Base-by-base conservation (phyloP, 805 yeast genomes). In the Ogataea methylovora region DNA sequence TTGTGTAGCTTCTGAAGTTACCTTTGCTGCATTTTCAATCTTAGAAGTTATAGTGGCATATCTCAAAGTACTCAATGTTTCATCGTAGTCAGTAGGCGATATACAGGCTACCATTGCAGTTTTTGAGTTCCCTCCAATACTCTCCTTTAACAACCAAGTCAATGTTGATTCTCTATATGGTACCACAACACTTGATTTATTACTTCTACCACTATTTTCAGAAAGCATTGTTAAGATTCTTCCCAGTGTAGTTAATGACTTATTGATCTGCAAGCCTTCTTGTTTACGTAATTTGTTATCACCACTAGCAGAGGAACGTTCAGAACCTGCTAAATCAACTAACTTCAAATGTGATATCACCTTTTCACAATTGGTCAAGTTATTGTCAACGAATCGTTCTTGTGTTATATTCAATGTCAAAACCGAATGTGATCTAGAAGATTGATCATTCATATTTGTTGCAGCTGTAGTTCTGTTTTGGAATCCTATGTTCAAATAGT, bases 21-120 rank as follows among this genome's bases (percentile, higher is more conserved):
- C 50, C 16, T 48, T 67, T 0, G 90, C 94, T 14, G 58, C 56
- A 23, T 84, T 79, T 36, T 69, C 70, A 43, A 84, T 82, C 43
- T 65, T 64, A 51, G 83, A 81, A 3, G 86, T 90, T 38, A 80
- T 74, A 15, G 76, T 79, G 1, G 94, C 94, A 52, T 84, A 84
- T 40, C 87, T 63, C 37, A 84, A 58, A 0, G 94, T 84, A 27
- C 84, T 80, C 44, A 77, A 53, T 0, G 86, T 77, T 47, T 84
- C 94, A 15, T 83, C 88, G 52, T 74, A 79, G 46, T 82, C 90
- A 13, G 75, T 61, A 0, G 92, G 90, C 0, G 92, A 79, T 0
- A 84, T 63, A 54, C 94, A 84, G 15, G 88, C 88, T n/a, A 84
- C 67, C 92, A 84, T 83, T n/a, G 79, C 77, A 1, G 90, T 85